phyloP scores from a whole-genome alignment of 148 eudicot genomes.

The Chenopodium album region DNA sequence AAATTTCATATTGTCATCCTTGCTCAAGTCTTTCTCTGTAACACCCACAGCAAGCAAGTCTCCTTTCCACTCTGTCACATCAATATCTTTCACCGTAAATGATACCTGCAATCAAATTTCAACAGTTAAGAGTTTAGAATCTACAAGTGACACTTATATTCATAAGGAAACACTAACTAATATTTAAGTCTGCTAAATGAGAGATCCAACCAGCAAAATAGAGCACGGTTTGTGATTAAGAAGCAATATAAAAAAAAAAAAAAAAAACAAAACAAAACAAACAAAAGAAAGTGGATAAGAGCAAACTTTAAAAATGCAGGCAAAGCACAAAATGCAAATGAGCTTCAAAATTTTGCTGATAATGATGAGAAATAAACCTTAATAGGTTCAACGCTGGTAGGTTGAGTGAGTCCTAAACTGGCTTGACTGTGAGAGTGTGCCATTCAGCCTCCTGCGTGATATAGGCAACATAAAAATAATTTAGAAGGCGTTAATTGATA shows the following conservation, averaged over 20 bases:
- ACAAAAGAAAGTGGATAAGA: background rate
- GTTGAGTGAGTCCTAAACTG: conserved; percentile 79
- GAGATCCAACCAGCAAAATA: background rate
- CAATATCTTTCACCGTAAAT: conserved; percentile 78
- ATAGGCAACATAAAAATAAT: conserved; percentile 13
- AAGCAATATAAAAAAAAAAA: background rate
- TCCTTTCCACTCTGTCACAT: conserved; percentile 88
- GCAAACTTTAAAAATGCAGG: background rate
- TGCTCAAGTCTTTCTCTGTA: conserved; percentile 79
- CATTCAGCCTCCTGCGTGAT: conserved; percentile 35
- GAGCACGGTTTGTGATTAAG: background rate
- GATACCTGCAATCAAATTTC: conserved; percentile 42
- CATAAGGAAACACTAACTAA: background rate
- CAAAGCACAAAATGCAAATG: background rate
- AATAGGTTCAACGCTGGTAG: conserved; percentile 50
- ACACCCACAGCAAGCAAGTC: conserved; percentile 90
- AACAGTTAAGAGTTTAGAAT: no score
- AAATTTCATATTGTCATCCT: conserved; percentile 63
- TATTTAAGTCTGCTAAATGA: background rate
- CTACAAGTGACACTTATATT: background rate
- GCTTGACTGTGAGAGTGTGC: conserved; percentile 51
- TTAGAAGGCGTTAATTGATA: background rate
- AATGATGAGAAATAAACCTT: conserved; percentile 43
- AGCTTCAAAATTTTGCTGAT: background rate
- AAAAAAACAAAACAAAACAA: background rate